These are phyloP conservation scores for Rhypophila decipiens DNA, from an alignment of 495 filamentous ascomycete species.

Conservation along the genomic window DNA sequence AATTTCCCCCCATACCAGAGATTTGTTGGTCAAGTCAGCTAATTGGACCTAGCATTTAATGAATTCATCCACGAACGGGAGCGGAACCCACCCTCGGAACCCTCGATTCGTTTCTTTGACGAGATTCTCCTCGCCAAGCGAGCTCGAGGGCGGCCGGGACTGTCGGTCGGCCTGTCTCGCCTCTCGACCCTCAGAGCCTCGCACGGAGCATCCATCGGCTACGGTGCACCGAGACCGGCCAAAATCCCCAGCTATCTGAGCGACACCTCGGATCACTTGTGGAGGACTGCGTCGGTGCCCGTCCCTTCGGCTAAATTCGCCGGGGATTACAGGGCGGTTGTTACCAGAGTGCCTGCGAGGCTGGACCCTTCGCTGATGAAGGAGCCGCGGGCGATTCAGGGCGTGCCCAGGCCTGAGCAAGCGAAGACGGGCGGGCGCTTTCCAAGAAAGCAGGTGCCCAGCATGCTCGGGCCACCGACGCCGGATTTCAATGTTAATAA, in stretches of 20 bases:
- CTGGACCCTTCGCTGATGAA: constrained; percentile 83
- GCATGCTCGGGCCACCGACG: constrained; percentile 46
- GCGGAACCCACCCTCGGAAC: constrained; percentile 46
- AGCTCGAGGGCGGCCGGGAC: constrained; percentile 62
- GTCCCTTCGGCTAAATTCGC: constrained; percentile 66
- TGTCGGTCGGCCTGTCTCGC: constrained; percentile 47
- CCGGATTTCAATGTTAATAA: constrained; percentile 3
- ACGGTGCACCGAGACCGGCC: constrained; percentile 24
- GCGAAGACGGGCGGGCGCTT: constrained; percentile 51
- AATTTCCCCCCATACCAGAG: constrained; percentile 7
- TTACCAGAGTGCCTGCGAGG: constrained; percentile 65
- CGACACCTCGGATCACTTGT: constrained; percentile 85
- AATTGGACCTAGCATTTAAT: constrained; percentile 64
- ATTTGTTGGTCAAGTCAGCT: not conserved
- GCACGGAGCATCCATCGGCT: constrained; percentile 33
- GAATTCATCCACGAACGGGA: constrained; percentile 96
- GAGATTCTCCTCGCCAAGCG: constrained; percentile 92
- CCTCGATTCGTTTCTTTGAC: constrained; percentile 82
- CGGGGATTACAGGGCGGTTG: constrained; percentile 52
- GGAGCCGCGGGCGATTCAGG: constrained; percentile 73
- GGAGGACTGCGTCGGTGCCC: constrained; percentile 81
- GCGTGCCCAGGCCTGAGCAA: constrained; percentile 61
- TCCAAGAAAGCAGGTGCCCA: constrained; percentile 66
- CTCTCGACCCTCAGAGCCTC: constrained; percentile 43
- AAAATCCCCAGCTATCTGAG: constrained; percentile 66